Percentiles rank a stretch among this genome's conserved stretches.
These are phyloP conservation scores for Fusarium poae DNA, from an alignment of 2,329 filamentous ascomycete genomes.

Conservation along the genomic window DNA sequence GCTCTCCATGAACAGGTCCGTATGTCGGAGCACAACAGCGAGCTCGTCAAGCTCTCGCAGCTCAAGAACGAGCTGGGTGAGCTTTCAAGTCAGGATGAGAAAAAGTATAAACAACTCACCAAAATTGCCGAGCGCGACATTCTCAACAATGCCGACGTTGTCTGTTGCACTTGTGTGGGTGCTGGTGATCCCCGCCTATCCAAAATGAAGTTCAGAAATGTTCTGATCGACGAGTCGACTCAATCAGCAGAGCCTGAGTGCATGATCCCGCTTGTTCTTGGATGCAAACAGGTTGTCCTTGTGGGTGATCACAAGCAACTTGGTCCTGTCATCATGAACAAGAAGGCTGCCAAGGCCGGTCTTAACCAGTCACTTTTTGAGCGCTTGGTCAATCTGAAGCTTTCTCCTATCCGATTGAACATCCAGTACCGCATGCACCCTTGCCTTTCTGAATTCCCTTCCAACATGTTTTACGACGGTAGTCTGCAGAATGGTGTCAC, in stretches of 20 bases:
- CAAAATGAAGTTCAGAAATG: conserved; percentile 98
- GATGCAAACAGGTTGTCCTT: conserved; percentile 98
- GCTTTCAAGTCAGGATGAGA: conserved; percentile 94
- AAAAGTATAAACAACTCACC: conserved; percentile 97
- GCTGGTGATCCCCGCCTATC: conserved; percentile 94
- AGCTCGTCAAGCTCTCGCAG: conserved; percentile 91
- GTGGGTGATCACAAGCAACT: conserved; percentile 98
- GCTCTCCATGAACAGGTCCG: conserved; percentile 97
- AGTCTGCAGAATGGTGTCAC: conserved; percentile 97
- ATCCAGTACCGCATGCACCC: conserved; percentile 99
- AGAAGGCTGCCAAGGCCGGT: conserved; percentile 97
- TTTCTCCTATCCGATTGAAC: conserved; percentile 91
- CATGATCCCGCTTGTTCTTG: conserved; percentile 96
- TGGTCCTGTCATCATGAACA: conserved; percentile 99
- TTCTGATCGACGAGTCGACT: conserved; percentile 97
- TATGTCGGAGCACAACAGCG: conserved; percentile 95
- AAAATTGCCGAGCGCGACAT: conserved; percentile 96
- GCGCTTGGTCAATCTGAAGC: conserved; percentile 90
- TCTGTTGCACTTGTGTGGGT: conserved; percentile 98
- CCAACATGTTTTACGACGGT: conserved; percentile 99
- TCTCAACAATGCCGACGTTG: conserved; percentile 93
- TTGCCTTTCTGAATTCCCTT: conserved; percentile 95
- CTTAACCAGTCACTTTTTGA: conserved; percentile 99
- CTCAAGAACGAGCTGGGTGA: conserved; percentile 93
- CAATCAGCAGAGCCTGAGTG: conserved; percentile 98